Conservation (phyloP, 2,329 filamentous ascomycete species). For the Hymenoscyphus infarciens region DNA sequence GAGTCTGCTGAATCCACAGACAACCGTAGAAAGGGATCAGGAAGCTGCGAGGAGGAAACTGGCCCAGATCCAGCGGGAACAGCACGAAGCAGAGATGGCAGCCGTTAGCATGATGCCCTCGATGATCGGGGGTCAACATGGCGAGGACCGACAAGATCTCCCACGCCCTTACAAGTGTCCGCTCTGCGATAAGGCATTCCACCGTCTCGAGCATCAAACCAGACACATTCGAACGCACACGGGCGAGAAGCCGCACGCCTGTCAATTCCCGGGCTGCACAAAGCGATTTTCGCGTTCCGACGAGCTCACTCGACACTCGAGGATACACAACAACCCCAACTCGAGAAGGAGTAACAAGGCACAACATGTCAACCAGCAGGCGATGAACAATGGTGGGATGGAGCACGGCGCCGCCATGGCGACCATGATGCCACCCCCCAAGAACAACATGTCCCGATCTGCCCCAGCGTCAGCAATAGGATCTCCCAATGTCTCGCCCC, state of each 20-base stretch:
- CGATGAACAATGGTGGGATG: conserved; percentile 46
- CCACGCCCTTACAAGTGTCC: conserved; percentile 98
- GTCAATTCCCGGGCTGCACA: conserved; percentile 90
- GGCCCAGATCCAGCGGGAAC: conserved; percentile 31
- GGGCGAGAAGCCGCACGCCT: conserved; percentile 96
- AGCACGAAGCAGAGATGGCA: conserved; percentile 47
- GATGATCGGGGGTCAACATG: conserved; percentile 34
- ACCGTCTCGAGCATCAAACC: conserved; percentile 90
- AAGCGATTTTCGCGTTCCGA: conserved; percentile 97
- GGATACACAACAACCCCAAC: conserved; percentile 99
- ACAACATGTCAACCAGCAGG: conserved; percentile 43
- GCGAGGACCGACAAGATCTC: conserved; percentile 57
- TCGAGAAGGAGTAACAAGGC: conserved; percentile 89
- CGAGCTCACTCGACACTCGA: conserved; percentile 91
- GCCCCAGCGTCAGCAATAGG: conserved; percentile 81
- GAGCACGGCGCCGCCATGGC: conserved; percentile 47
- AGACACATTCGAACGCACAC: conserved; percentile 94
- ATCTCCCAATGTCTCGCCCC: conserved; percentile 95
- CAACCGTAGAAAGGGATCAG: conserved; percentile 35
- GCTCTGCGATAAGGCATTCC: conserved; percentile 97
- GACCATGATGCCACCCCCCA: conserved; percentile 38
- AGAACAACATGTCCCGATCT: conserved; percentile 64
- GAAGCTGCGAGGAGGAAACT: conserved; percentile 32
- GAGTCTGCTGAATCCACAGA: conserved; percentile 67
- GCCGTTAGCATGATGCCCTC: conserved; percentile 41